Evolutionary conservation across 176 grass and related monocot genomes (phyloP), one percentile per base, ranked within the genome.

Genomic region (Stipa capillata): DNA sequence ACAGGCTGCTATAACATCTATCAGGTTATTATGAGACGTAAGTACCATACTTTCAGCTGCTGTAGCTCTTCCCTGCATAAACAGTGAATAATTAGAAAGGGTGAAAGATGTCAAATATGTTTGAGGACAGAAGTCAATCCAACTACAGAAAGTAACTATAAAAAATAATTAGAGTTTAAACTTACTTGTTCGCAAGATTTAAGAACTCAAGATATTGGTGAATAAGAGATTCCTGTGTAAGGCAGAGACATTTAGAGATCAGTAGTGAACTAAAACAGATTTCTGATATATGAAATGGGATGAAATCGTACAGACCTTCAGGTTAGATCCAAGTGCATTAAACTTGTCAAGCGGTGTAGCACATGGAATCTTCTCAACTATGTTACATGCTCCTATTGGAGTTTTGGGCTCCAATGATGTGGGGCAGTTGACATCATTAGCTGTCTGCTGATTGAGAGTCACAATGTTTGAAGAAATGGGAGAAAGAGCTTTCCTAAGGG

Each of bases 121-220:
- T 79, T 25, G 16, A n/a, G n/a, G n/a, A 60, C 2, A 50, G 20
- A 67, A 47, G 18, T 44, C 35, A 84, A 52, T 66, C 21, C n/a
- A n/a, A n/a, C 35, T 27, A 52, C 72, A 69, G 3, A 73, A 51
- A 67, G 29, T 25, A 77, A 77, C n/a, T 21, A 24, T 53, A 41
- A 52, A 82, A 85, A 39, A 59, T 29, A n/a, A n/a, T 18, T 32
- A 43, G 48, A 47, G 58, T 44, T 29, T 50, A 16, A 3, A 79
- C 92, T 91, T 78, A 99, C 92, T 93, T 99, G 88, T 82, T 79
- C 28, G 92, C 96, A 78, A 65, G 41, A 82, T 95, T 99, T 85
- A 99, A 84, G 52, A 99, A 76, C 21, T 76, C 45, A 67, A 99
- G 86, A 56, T 95, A 99, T 58, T 93, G 92, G 11, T 89, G 83